These are phyloP conservation scores for Xerocomus amazonicus DNA, from an alignment of 1,284 basidiomycete species.

Conservation along the genomic window DNA sequence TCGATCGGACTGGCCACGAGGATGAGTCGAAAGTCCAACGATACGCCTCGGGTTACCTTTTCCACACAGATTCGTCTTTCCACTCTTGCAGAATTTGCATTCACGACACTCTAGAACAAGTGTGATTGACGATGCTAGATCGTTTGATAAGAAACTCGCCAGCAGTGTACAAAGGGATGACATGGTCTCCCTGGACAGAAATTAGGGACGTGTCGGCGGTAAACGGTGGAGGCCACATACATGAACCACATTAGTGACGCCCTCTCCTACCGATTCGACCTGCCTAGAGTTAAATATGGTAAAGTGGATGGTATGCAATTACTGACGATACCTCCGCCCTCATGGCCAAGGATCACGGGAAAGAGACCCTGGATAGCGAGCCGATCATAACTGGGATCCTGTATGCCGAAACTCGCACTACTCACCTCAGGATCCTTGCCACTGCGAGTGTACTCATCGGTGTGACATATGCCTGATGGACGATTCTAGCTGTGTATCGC, in stretches of 20 bases:
- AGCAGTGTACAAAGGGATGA: constrained; percentile 91
- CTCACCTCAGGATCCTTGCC: constrained; percentile 90
- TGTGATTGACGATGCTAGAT: constrained; percentile 2
- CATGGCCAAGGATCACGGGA: constrained; percentile 93
- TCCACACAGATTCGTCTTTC: constrained; percentile 96
- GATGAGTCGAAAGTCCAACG: not conserved
- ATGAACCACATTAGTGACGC: constrained; percentile 81
- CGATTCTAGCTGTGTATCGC: constrained; percentile 8
- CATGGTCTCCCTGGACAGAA: constrained; percentile 73
- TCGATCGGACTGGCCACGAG: constrained; percentile 67
- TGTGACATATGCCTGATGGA: constrained; percentile 87
- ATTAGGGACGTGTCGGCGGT: not conserved
- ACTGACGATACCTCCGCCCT: constrained; percentile 80
- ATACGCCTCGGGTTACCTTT: constrained; percentile 50
- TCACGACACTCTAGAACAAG: constrained; percentile 76
- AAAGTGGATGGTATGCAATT: not conserved
- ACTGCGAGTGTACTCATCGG: constrained; percentile 95
- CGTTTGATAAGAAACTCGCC: constrained; percentile 42
- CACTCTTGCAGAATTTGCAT: constrained; percentile 98
- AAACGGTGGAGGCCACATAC: constrained; percentile 34
- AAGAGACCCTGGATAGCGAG: constrained; percentile 68
- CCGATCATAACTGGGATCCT: constrained; percentile 1
- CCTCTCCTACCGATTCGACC: constrained; percentile 95
- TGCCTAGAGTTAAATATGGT: constrained; percentile 31
- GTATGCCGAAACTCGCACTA: not conserved